phyloP scores from a whole-genome alignment of 768 basidiomycete genomes.

The Gloeopeniophorella convolvens region DNA sequence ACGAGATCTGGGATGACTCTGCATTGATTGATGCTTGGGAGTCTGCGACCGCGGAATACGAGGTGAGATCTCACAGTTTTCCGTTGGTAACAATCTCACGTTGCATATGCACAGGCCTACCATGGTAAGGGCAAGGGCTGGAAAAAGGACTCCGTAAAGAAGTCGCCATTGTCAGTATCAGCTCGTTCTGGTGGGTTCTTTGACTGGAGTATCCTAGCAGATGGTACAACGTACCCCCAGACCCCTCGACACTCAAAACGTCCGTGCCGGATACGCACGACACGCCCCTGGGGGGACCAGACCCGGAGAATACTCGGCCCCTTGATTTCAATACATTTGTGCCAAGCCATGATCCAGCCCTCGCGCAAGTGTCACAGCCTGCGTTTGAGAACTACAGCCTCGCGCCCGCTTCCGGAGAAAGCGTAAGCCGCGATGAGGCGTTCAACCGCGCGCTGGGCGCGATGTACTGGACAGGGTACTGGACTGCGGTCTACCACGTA shows the following conservation, averaged over 20 bases:
- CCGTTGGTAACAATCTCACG: background rate
- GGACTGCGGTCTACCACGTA: conserved; percentile 82
- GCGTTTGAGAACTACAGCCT: conserved; percentile 15
- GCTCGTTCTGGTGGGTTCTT: background rate
- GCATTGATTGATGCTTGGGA: conserved; percentile 81
- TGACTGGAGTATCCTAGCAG: conserved; percentile 31
- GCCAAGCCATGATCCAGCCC: conserved; percentile 61
- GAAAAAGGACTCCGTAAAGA: conserved; percentile 65
- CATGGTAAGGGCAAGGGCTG: conserved; percentile 67
- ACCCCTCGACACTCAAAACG: conserved; percentile 21
- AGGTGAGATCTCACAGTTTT: conserved; percentile 34
- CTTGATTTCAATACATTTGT: conserved; percentile 66
- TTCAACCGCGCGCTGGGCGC: conserved; percentile 69
- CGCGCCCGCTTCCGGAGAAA: conserved; percentile 28
- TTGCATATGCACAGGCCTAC: no score
- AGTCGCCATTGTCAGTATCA: conserved; percentile 60
- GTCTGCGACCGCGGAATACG: conserved; percentile 76
- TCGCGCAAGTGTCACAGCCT: conserved; percentile 27
- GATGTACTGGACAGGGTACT: conserved; percentile 86
- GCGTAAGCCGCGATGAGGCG: conserved; percentile 64
- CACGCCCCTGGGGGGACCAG: conserved; percentile 6
- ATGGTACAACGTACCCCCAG: conserved; percentile 68
- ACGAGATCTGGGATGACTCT: conserved; percentile 84
- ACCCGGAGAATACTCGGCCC: conserved; percentile 49
- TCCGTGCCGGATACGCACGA: conserved; percentile 2